A percentile compares a stretch with the other conserved stretches of the same genome.
Conservation (phyloP, 1,284 basidiomycete genomes). For the Golubevia sp. region DNA sequence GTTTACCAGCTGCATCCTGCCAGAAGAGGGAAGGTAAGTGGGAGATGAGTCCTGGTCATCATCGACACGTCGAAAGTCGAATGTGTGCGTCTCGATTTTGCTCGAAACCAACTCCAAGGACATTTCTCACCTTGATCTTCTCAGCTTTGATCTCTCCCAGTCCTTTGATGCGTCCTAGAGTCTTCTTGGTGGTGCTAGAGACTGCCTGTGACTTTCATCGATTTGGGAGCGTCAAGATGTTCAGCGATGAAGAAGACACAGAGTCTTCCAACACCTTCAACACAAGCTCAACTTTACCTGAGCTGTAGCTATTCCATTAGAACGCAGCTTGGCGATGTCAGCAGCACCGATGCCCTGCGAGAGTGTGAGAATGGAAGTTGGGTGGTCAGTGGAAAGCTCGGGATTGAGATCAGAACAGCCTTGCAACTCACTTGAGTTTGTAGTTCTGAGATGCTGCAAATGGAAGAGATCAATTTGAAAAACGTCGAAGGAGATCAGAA, state of each 20-base stretch:
- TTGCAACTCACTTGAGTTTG: neutral
- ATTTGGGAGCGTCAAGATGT: neutral
- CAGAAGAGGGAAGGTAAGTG: neutral
- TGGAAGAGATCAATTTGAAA: no score
- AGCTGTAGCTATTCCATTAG: neutral
- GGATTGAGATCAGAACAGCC: no score
- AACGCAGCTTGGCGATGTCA: constrained; percentile 5
- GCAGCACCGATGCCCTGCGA: constrained; percentile 4
- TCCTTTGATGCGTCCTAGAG: neutral
- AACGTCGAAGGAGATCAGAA: no score
- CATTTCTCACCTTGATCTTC: constrained; percentile 4
- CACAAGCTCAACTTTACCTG: neutral
- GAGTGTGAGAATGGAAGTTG: neutral
- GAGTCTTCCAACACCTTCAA: neutral
- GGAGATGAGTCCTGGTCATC: no score
- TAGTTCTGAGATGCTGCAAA: no score
- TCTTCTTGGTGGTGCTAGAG: neutral
- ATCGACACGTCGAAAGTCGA: neutral
- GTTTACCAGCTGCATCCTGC: constrained; percentile 3
- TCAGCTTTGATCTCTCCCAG: constrained; percentile 5
- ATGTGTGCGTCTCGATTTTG: neutral
- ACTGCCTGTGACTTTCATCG: neutral
- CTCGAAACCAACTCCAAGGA: neutral
- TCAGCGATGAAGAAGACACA: neutral
- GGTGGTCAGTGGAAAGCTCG: neutral